These are phyloP conservation scores for Ambrosia artemisiifolia DNA, from an alignment of 129 eudicot species.

Conservation along the genomic window DNA sequence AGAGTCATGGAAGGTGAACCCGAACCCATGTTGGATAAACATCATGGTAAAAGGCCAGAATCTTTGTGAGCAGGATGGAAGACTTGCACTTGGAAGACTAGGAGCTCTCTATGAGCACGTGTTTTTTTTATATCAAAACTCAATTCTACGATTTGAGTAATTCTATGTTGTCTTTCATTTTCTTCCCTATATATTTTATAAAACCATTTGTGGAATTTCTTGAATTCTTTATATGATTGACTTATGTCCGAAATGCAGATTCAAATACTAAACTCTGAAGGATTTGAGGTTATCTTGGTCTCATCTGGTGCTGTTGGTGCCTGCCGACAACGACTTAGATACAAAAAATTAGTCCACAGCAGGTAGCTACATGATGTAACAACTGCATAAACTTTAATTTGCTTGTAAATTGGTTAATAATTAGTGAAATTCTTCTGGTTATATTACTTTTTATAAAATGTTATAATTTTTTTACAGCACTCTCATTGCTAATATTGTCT, in stretches of 20 bases:
- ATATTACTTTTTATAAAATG: background rate
- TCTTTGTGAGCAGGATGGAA: conserved; percentile 61
- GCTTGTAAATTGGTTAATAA: conserved; percentile 12
- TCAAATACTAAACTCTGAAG: conserved; percentile 64
- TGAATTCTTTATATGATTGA: conserved; percentile 9
- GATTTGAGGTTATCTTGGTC: conserved; percentile 92
- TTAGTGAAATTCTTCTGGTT: background rate
- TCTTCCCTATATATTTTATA: background rate
- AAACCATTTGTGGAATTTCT: background rate
- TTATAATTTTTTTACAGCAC: background rate
- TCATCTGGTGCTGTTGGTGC: conserved; percentile 97
- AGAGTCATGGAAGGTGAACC: conserved; percentile 23
- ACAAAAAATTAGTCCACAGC: conserved; percentile 76
- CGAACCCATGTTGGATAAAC: conserved; percentile 17
- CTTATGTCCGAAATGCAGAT: conserved; percentile 52
- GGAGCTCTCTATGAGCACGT: conserved; percentile 99
- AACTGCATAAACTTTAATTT: background rate
- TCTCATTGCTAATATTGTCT: no score
- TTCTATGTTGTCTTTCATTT: background rate
- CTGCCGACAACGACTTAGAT: conserved; percentile 86
- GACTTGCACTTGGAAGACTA: conserved; percentile 92
- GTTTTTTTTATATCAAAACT: background rate
- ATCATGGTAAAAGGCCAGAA: conserved; percentile 26
- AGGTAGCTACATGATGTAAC: conserved; percentile 40
- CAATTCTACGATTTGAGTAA: background rate